Evolutionary conservation across 352 stramenopile genomes (phyloP).

Genomic region (Peronospora farinosa): DNA sequence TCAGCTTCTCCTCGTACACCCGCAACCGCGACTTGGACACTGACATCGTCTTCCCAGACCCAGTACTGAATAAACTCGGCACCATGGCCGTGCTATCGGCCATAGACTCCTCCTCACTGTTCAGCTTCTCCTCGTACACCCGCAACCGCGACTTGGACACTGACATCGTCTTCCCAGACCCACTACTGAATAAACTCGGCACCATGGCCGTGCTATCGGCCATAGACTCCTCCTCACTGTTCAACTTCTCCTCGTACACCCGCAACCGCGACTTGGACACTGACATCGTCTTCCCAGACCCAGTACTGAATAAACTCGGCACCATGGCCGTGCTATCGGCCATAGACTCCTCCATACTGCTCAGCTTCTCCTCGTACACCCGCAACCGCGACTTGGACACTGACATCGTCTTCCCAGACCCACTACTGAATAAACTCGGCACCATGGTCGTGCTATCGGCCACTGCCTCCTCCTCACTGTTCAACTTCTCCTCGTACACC

Average conservation of each 20-base stretch:
- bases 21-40: constrained; percentile 15
- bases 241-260: constrained; percentile 15
- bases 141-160: constrained; percentile 16
- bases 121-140: constrained; percentile 15
- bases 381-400: constrained; percentile 16
- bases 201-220: constrained; percentile 14
- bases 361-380: constrained; percentile 15
- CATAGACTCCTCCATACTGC: constrained; percentile 1
- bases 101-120: constrained; percentile 10
- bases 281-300: constrained; percentile 13
- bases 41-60: constrained; percentile 11
- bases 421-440: constrained; percentile 19
- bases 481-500: constrained; percentile 15
- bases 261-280: constrained; percentile 16
- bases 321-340: constrained; percentile 12
- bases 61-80: constrained; percentile 19
- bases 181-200: constrained; percentile 16
- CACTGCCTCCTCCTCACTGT: constrained; percentile 3
- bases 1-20: constrained; percentile 15
- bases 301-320: constrained; percentile 20
- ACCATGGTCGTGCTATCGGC: constrained; percentile 1
- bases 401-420: constrained; percentile 12
- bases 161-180: constrained; percentile 12
- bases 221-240: constrained; percentile 4
- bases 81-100: constrained; percentile 17